Evolutionary conservation across 257 asterid species (phyloP).

Genomic region (Ocimum tenuiflorum): DNA sequence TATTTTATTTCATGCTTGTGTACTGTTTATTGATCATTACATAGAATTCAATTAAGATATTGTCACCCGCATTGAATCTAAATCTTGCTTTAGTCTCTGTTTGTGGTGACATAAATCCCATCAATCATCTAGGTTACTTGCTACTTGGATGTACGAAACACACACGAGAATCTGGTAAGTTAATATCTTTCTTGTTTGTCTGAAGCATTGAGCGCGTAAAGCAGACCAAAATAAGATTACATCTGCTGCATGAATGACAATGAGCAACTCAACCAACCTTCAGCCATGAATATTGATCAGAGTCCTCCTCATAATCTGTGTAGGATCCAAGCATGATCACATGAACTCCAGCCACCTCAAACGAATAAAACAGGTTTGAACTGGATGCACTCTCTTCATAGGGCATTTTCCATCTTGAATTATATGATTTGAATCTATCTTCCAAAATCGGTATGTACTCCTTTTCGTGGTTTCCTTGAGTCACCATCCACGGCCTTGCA

Average conservation of each 20-base stretch:
- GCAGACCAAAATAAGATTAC: neutral
- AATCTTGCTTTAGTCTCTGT: no score
- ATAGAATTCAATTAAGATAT: no score
- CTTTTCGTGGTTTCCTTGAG: conserved; percentile 96
- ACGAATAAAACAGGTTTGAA: conserved; percentile 86
- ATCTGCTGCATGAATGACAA: neutral
- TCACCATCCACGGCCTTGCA: conserved; percentile 97
- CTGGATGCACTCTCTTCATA: conserved; percentile 74
- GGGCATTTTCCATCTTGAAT: conserved; percentile 98
- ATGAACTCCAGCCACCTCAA: conserved; percentile 89
- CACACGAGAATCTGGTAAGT: no score
- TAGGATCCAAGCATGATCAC: conserved; percentile 92
- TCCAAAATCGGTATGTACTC: conserved; percentile 53
- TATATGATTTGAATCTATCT: conserved; percentile 57
- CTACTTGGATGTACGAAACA: no score
- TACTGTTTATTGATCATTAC: no score
- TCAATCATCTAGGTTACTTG: neutral
- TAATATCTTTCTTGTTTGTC: neutral
- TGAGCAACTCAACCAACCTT: conserved; percentile 45
- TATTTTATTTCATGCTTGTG: no score
- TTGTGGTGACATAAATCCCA: no score
- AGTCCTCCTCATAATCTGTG: conserved; percentile 58
- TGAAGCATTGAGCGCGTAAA: neutral
- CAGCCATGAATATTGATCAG: conserved; percentile 79
- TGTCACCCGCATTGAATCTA: no score